Conservation (phyloP, 257 asterid species). For the Sherardia arvensis region DNA sequence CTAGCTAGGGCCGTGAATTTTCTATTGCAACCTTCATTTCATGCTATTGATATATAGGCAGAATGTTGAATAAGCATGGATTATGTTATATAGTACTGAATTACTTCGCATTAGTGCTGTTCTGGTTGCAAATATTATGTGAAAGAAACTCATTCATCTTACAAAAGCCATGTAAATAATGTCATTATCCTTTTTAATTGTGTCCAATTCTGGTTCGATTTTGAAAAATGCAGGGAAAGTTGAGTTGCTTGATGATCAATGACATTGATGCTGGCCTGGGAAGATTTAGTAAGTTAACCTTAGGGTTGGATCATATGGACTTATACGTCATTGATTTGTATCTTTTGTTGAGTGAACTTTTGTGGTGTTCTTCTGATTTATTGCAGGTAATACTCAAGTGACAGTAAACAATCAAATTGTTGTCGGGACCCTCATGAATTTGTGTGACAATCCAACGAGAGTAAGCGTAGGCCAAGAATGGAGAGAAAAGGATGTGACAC, state of each 20-base stretch:
- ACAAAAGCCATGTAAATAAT: no score
- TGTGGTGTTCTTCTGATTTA: slow-evolving; percentile 7
- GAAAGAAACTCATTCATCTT: neutral
- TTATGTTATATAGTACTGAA: neutral
- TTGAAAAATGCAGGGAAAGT: slow-evolving; percentile 59
- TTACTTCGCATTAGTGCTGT: neutral
- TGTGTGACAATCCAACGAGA: slow-evolving; percentile 85
- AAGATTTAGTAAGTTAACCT: slow-evolving; percentile 66
- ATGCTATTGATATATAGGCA: neutral
- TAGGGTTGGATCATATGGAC: neutral
- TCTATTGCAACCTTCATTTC: neutral
- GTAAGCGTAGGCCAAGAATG: slow-evolving; percentile 91
- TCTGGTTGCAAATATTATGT: neutral
- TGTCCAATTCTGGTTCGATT: slow-evolving; percentile 11
- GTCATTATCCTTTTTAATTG: neutral
- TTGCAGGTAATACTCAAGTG: slow-evolving; percentile 74
- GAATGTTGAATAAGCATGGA: neutral
- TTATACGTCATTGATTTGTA: no score
- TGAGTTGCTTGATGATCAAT: slow-evolving; percentile 94
- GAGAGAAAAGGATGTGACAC: slow-evolving; percentile 65
- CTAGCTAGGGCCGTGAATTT: slow-evolving; percentile 24
- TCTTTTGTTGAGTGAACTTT: neutral
- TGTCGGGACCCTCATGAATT: slow-evolving; percentile 84
- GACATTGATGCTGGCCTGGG: slow-evolving; percentile 98
- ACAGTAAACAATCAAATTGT: slow-evolving; percentile 96